Evolutionary conservation across 179 eudicot species (phyloP), one percentile per base, ranked within the genome.

Genomic region (Silene noctiflora): DNA sequence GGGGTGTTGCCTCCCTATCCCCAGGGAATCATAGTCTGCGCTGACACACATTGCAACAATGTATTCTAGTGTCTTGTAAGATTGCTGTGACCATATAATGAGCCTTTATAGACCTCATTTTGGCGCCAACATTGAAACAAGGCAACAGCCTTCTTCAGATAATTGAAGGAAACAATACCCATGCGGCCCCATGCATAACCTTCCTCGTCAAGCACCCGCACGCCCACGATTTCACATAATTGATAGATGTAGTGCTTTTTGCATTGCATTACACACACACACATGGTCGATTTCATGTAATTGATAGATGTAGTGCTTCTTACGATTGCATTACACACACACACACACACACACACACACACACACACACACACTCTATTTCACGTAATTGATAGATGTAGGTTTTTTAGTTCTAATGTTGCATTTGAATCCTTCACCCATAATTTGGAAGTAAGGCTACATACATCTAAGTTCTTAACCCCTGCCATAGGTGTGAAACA

Each of bases 381-480:
- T 60, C 22, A n/a, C n/a, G n/a, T 61, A 55, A 25, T 51, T 62
- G 55, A 14, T 31, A 1, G 44, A 61, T 21, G 56, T 35, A 17
- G 24, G 42, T 9, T 35, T 7, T 35, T 35, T 59, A 69, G 13
- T 60, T 58, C 14, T 56, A 64, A 39, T 10, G 42, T 69, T 68
- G 73, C 72, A 67, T 76, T 69, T 10, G 48, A 42, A 42, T 42
- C 6, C 12, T 42, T 9, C 48, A 42, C 48, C 48, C 13, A 35
- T 42, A 42, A 44, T 84, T 81, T 80, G 77, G 71, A 67, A 68
- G 27, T 39, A 20, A 68, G 12, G 53, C 55, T 39, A 6, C 21
- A 2, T 29, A 33, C 70, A 33, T 31, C 16, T 16, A 9, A 31
- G 48, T 10, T 13, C 11, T 42, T 42, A 8, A 42, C 13, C 21